A percentile compares a stretch with the other conserved stretches of the same genome.
Evolutionary conservation across 768 basidiomycete species (phyloP).

Genomic region (Russula sp.): DNA sequence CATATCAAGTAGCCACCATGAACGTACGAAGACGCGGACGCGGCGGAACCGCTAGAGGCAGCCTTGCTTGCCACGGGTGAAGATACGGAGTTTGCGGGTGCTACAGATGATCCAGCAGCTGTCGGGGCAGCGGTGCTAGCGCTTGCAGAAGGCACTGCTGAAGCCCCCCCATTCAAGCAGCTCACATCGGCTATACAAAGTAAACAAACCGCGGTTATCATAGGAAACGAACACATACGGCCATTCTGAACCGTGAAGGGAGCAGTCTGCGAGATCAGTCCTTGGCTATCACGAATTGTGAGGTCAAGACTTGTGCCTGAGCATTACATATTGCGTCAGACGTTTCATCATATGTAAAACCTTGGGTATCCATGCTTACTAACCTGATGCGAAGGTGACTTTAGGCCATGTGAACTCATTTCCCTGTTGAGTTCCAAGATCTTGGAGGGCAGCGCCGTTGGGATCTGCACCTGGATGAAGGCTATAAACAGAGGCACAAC

Average conservation of each 20-base stretch:
- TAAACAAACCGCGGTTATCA: neutral
- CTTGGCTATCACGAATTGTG: slow-evolving; percentile 47
- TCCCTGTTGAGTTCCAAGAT: slow-evolving; percentile 38
- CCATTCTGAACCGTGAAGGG: slow-evolving; percentile 44
- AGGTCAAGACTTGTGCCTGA: slow-evolving; percentile 52
- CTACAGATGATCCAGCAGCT: neutral
- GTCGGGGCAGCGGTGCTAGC: slow-evolving; percentile 4
- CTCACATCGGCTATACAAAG: slow-evolving; percentile 29
- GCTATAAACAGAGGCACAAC: slow-evolving; percentile 31
- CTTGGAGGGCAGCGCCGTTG: slow-evolving; percentile 38
- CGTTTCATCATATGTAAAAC: neutral
- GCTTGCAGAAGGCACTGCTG: neutral
- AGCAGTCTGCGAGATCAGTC: slow-evolving; percentile 41
- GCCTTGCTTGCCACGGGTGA: neutral
- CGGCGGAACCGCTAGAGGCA: neutral
- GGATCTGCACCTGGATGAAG: slow-evolving; percentile 49
- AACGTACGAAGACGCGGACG: slow-evolving; percentile 9
- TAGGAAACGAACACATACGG: slow-evolving; percentile 4
- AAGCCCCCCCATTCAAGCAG: slow-evolving; percentile 32
- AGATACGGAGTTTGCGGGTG: neutral
- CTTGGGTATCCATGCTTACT: slow-evolving; percentile 18
- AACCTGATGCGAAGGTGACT: slow-evolving; percentile 45
- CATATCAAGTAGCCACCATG: too few species aligned
- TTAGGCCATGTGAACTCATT: slow-evolving; percentile 46
- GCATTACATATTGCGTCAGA: neutral